phyloP scores from a whole-genome alignment of 352 stramenopile species.

The Phytophthora macrochlamydospora region DNA sequence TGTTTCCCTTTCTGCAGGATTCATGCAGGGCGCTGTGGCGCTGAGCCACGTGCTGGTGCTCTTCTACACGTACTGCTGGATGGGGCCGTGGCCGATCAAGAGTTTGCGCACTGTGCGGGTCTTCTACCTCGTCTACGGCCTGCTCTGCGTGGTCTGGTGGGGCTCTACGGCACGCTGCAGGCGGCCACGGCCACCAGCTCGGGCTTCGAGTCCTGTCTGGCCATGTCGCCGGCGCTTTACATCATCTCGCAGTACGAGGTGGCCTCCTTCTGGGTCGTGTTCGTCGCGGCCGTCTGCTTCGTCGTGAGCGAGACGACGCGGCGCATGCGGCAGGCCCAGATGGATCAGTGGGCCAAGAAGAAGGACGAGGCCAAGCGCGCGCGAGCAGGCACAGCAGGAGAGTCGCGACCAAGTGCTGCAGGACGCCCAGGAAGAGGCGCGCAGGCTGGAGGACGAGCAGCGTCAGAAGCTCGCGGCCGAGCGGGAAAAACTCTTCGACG shows the following conservation, averaged over 20 bases:
- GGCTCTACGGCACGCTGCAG: slow-evolving; percentile 66
- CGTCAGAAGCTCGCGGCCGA: slow-evolving; percentile 38
- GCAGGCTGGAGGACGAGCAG: slow-evolving; percentile 46
- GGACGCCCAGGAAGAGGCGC: slow-evolving; percentile 41
- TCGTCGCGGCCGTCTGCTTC: slow-evolving; percentile 53
- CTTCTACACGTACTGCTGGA: slow-evolving; percentile 82
- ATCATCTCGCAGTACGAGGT: slow-evolving; percentile 78
- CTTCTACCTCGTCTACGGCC: slow-evolving; percentile 67
- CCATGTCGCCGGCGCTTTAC: slow-evolving; percentile 67
- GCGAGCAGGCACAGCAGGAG: slow-evolving; percentile 38
- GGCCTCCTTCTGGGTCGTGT: slow-evolving; percentile 64
- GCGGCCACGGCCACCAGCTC: slow-evolving; percentile 58
- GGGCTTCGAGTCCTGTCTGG: slow-evolving; percentile 73
- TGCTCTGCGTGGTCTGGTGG: slow-evolving; percentile 70
- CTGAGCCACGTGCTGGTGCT: slow-evolving; percentile 67
- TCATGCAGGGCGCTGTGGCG: slow-evolving; percentile 67
- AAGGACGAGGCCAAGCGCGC: slow-evolving; percentile 37
- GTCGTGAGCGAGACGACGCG: slow-evolving; percentile 57
- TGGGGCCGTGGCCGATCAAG: slow-evolving; percentile 60
- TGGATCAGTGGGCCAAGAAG: slow-evolving; percentile 32
- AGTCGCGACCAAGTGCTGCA: slow-evolving; percentile 36
- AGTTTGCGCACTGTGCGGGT: slow-evolving; percentile 60
- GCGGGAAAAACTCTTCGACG: slow-evolving; percentile 51
- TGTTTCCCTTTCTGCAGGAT: slow-evolving; percentile 31
- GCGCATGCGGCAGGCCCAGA: slow-evolving; percentile 43